Evolutionary conservation across 2,329 filamentous ascomycete genomes (phyloP).

Genomic region (Fusarium equiseti): DNA sequence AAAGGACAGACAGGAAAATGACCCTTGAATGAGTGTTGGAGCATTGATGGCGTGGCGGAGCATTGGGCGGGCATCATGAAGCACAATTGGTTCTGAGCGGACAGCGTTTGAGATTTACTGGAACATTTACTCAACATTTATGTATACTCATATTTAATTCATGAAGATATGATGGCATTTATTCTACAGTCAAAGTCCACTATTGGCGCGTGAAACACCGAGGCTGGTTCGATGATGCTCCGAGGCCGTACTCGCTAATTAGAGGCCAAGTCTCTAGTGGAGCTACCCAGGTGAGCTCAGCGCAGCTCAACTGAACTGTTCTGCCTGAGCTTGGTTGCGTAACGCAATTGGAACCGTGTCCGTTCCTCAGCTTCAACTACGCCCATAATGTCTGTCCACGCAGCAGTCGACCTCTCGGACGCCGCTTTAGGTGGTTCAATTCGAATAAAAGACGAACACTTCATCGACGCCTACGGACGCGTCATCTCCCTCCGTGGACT

Average conservation of each 20-base stretch:
- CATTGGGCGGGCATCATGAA: slow-evolving; percentile 1
- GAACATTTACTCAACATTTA: neutral
- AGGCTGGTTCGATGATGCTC: neutral
- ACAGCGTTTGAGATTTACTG: slow-evolving; percentile 28
- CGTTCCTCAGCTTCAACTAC: slow-evolving; percentile 15
- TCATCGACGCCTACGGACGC: slow-evolving; percentile 54
- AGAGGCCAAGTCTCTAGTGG: slow-evolving; percentile 34
- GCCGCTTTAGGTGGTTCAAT: slow-evolving; percentile 52
- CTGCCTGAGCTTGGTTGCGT: slow-evolving; percentile 23
- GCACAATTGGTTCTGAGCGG: slow-evolving; percentile 11
- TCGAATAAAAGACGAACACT: slow-evolving; percentile 47
- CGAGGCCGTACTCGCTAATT: slow-evolving; percentile 17
- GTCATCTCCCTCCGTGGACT: slow-evolving; percentile 56
- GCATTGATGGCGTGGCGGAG: slow-evolving; percentile 11
- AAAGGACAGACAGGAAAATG: slow-evolving; percentile 19
- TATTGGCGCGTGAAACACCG: neutral
- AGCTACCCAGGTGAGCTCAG: slow-evolving; percentile 13
- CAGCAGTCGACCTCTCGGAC: slow-evolving; percentile 53
- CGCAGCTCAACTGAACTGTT: neutral
- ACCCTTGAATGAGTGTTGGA: neutral
- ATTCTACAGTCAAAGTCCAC: neutral
- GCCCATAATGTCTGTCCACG: slow-evolving; percentile 36
- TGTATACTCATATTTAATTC: slow-evolving; percentile 16
- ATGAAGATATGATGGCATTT: slow-evolving; percentile 19
- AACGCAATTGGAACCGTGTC: slow-evolving; percentile 27